Percentiles rank a stretch among this genome's conserved stretches.
phyloP scores from a whole-genome alignment of 2,329 filamentous ascomycete genomes.

The Pseudopyricularia javanii region DNA sequence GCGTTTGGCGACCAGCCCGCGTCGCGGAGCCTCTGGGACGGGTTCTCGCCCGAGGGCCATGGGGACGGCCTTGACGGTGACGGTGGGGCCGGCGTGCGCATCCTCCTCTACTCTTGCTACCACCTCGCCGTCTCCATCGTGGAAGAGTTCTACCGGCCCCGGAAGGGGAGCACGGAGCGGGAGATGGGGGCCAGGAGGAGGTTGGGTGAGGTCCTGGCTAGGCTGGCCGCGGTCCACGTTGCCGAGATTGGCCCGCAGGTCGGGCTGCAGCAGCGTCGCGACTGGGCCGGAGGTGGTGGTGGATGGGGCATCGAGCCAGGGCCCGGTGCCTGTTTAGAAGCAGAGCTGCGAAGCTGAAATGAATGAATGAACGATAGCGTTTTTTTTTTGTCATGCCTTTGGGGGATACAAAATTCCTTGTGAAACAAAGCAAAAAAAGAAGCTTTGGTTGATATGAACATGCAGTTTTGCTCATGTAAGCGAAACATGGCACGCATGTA shows the following conservation, averaged over 20 bases:
- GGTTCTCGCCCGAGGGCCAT: slow-evolving; percentile 22
- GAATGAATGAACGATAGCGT: too few relatives aligned
- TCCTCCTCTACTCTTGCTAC: slow-evolving; percentile 46
- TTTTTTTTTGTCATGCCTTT: too few relatives aligned
- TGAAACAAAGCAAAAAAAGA: too few relatives aligned
- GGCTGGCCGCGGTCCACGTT: slow-evolving; percentile 27
- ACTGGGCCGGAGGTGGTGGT: too few relatives aligned
- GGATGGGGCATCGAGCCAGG: too few relatives aligned
- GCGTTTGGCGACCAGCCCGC: slow-evolving; percentile 30
- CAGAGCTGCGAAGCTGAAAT: too few relatives aligned
- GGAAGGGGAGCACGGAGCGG: slow-evolving; percentile 29
- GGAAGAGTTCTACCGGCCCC: slow-evolving; percentile 40
- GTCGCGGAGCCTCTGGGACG: slow-evolving; percentile 30
- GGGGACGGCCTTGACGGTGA: slow-evolving; percentile 5
- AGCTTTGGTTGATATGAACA: too few relatives aligned
- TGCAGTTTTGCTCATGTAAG: too few relatives aligned
- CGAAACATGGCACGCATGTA: too few relatives aligned
- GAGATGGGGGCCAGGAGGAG: slow-evolving; percentile 41
- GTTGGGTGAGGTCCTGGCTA: slow-evolving; percentile 31
- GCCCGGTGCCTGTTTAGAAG: too few relatives aligned
- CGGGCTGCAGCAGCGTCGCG: slow-evolving; percentile 8
- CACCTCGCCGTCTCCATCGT: slow-evolving; percentile 40
- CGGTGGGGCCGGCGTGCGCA: slow-evolving; percentile 21
- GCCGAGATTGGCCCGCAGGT: slow-evolving; percentile 15
- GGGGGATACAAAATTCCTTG: too few relatives aligned